A percentile compares a stretch with the other conserved stretches of the same genome.
Conservation (phyloP, 352 stramenopile species). For the Phytophthora palmivora region DNA sequence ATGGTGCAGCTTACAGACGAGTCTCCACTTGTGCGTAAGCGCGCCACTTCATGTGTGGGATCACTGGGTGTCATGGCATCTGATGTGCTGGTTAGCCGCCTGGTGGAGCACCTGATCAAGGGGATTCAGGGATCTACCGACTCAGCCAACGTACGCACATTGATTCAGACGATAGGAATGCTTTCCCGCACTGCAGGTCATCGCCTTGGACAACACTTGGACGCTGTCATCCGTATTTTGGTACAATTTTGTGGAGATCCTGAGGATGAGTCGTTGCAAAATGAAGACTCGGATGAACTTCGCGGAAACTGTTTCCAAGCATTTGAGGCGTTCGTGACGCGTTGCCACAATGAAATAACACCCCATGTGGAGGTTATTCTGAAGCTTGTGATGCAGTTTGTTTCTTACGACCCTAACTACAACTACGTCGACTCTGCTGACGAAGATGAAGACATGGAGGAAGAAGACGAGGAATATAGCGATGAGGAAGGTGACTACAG, state of each 20-base stretch:
- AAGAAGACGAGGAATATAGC: conserved; percentile 85
- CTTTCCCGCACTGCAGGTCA: conserved; percentile 96
- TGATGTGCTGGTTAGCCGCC: conserved; percentile 93
- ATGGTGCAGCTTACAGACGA: conserved; percentile 85
- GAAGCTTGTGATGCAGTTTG: conserved; percentile 91
- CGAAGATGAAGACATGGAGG: conserved; percentile 87
- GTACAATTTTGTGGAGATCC: conserved; percentile 94
- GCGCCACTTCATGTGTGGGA: conserved; percentile 94
- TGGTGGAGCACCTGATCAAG: conserved; percentile 93
- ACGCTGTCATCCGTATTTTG: conserved; percentile 97
- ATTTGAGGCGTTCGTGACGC: conserved; percentile 97
- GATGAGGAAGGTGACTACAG: conserved; percentile 91
- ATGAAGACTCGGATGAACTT: conserved; percentile 95
- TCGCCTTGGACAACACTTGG: conserved; percentile 95
- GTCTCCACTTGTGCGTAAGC: conserved; percentile 95
- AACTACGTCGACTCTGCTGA: conserved; percentile 96
- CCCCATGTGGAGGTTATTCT: conserved; percentile 95
- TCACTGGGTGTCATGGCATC: conserved; percentile 96
- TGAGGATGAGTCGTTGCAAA: conserved; percentile 94
- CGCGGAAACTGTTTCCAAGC: conserved; percentile 98
- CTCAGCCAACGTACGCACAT: conserved; percentile 85
- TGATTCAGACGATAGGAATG: conserved; percentile 98
- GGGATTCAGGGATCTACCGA: conserved; percentile 87
- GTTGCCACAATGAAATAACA: conserved; percentile 96
- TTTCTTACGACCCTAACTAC: conserved; percentile 99